A percentile compares a stretch with the other conserved stretches of the same genome.
These are phyloP conservation scores for Plasmodium knowlesi DNA, from an alignment of 169 alveolate species.

Conservation along the genomic window DNA sequence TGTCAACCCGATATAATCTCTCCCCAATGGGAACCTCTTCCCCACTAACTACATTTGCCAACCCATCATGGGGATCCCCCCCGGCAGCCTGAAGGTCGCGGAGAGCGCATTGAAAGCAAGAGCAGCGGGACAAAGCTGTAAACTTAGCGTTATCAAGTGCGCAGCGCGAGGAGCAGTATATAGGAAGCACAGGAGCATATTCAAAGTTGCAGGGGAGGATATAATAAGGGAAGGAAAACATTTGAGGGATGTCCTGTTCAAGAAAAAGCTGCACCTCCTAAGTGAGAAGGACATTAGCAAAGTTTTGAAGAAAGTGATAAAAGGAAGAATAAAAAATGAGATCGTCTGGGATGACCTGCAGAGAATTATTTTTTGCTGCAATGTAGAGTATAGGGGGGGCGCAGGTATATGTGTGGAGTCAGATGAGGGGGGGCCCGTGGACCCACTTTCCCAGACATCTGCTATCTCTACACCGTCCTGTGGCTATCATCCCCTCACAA, in stretches of 20 bases:
- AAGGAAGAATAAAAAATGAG: conserved; percentile 49
- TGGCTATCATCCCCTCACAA: background rate
- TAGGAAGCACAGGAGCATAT: background rate
- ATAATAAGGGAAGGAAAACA: conserved; percentile 16
- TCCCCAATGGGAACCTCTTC: background rate
- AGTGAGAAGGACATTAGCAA: conserved; percentile 50
- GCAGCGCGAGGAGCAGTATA: background rate
- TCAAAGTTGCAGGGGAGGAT: conserved; percentile 13
- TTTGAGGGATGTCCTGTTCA: conserved; percentile 19
- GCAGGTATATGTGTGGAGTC: background rate
- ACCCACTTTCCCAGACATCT: background rate
- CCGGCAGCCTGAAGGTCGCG: background rate
- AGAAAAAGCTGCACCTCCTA: conserved; percentile 14
- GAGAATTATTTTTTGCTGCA: conserved; percentile 17
- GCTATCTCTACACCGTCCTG: background rate
- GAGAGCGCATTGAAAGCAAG: background rate
- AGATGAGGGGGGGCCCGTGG: background rate
- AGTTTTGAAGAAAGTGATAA: conserved; percentile 47
- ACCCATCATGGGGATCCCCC: background rate
- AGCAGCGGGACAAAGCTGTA: background rate
- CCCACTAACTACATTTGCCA: background rate
- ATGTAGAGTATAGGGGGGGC: background rate
- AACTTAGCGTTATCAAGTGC: background rate
- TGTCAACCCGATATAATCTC: background rate
- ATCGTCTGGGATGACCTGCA: conserved; percentile 29